Percentiles rank a stretch among this genome's conserved stretches.
phyloP scores from a whole-genome alignment of 768 basidiomycete species.

The Auricularia sp. region DNA sequence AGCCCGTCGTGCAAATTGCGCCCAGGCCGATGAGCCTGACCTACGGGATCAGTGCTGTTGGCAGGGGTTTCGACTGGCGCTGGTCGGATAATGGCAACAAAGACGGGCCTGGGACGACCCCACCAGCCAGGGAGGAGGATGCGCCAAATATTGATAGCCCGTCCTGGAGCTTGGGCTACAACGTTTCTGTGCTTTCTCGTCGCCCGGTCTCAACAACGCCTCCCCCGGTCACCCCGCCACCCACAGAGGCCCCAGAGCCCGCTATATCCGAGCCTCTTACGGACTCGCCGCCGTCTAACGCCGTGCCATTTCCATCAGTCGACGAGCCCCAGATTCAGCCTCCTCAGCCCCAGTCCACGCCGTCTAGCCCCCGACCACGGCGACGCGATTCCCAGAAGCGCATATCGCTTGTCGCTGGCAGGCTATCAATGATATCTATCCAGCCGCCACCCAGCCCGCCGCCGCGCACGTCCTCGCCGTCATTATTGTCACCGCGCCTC shows the following conservation, averaged over 20 bases:
- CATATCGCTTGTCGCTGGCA: conserved; percentile 73
- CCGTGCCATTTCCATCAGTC: not conserved
- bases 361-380: conserved; percentile 21
- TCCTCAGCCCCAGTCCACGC: not conserved
- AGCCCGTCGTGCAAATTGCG: not conserved
- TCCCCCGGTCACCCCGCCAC: not conserved
- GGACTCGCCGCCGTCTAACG: not conserved
- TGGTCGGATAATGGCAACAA: not conserved
- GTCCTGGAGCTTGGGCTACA: not conserved
- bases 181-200: not conserved
- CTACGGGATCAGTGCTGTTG: not conserved
- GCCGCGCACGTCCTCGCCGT: conserved; percentile 29
- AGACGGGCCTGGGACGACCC: not conserved
- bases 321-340: not conserved
- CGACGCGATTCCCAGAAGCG: conserved; percentile 76
- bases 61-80: not conserved
- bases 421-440: conserved; percentile 65
- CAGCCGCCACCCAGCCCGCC: conserved; percentile 57
- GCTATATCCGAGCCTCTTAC: not conserved
- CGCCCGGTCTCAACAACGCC: not conserved
- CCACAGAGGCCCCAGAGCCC: not conserved
- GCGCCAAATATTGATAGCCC: not conserved
- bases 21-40: not conserved
- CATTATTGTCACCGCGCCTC: conserved; percentile 23
- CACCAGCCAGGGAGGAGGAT: not conserved